Percentiles rank a stretch among this genome's conserved stretches.
phyloP scores from a whole-genome alignment of 805 yeast genomes.

The Candida verbasci region DNA sequence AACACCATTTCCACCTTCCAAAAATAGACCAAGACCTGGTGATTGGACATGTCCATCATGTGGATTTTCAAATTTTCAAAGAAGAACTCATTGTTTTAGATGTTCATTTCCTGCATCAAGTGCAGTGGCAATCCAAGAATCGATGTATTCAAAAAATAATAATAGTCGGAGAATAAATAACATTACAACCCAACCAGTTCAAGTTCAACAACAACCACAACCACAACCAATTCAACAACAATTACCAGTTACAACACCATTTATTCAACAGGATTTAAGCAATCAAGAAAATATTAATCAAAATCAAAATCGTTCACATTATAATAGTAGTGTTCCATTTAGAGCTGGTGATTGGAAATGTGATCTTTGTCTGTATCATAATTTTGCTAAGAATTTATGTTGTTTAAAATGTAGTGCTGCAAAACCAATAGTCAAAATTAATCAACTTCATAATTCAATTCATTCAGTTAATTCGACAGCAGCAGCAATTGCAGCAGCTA shows the following conservation, averaged over 20 bases:
- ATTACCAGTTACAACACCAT: slow-evolving; percentile 10
- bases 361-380: slow-evolving; percentile 80
- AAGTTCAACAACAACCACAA: slow-evolving; percentile 1
- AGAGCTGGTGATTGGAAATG: slow-evolving; percentile 98
- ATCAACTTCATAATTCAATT: slow-evolving; percentile 14
- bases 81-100: slow-evolving; percentile 90
- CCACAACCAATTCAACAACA: slow-evolving; percentile 7
- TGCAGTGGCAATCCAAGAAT: slow-evolving; percentile 65
- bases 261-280: slow-evolving; percentile 7
- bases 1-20: slow-evolving; percentile 79
- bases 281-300: slow-evolving; percentile 10
- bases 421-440: slow-evolving; percentile 27
- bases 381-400: slow-evolving; percentile 84
- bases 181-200: background rate
- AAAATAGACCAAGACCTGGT: slow-evolving; percentile 90
- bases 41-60: slow-evolving; percentile 98
- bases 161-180: slow-evolving; percentile 6
- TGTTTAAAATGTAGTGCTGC: slow-evolving; percentile 89
- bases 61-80: slow-evolving; percentile 91
- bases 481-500: slow-evolving; percentile 45
- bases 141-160: slow-evolving; percentile 33
- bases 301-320: slow-evolving; percentile 10
- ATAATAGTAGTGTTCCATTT: slow-evolving; percentile 67
- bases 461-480: slow-evolving; percentile 40
- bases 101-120: slow-evolving; percentile 84